A percentile compares a stretch with the other conserved stretches of the same genome.
Evolutionary conservation across 1,284 basidiomycete genomes (phyloP).

Genomic region (Ceratorhiza oryzae-sativae): DNA sequence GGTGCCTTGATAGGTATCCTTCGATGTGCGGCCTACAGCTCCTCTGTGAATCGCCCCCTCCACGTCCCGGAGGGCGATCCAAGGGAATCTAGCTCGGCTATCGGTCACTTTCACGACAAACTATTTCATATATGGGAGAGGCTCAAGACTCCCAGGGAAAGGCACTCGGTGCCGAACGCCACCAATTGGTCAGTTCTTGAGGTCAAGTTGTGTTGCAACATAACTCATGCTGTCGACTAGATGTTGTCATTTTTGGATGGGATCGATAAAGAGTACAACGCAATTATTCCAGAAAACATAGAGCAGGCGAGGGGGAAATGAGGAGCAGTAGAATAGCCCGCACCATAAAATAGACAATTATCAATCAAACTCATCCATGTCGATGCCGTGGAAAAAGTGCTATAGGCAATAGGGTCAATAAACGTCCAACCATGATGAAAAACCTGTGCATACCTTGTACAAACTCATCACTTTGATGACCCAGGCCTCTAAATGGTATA

Average conservation of each 20-base stretch:
- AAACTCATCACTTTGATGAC: conserved; percentile 81
- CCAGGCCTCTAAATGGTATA: conserved; percentile 95
- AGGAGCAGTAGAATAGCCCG: not conserved
- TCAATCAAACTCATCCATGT: conserved; percentile 67
- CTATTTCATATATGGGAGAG: conserved; percentile 74
- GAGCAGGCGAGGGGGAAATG: not conserved
- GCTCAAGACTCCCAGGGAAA: conserved; percentile 81
- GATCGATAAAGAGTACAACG: conserved; percentile 25
- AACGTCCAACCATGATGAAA: not conserved
- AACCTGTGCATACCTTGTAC: conserved; percentile 46
- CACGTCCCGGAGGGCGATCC: conserved; percentile 57
- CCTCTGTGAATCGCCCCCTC: conserved; percentile 70
- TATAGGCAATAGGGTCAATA: conserved; percentile 42
- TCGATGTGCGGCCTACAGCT: conserved; percentile 84
- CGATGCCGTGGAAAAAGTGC: conserved; percentile 65
- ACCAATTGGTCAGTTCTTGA: conserved; percentile 66
- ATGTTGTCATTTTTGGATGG: conserved; percentile 18
- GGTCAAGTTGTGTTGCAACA: not conserved
- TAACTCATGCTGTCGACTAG: conserved; percentile 13
- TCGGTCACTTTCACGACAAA: conserved; percentile 90
- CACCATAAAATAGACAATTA: not conserved
- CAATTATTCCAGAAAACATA: conserved; percentile 8
- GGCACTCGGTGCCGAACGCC: conserved; percentile 72
- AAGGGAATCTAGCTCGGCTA: conserved; percentile 62
- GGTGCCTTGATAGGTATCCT: conserved; percentile 66